phyloP scores from a whole-genome alignment of 2,329 filamentous ascomycete species.

The Fusarium sp. region DNA sequence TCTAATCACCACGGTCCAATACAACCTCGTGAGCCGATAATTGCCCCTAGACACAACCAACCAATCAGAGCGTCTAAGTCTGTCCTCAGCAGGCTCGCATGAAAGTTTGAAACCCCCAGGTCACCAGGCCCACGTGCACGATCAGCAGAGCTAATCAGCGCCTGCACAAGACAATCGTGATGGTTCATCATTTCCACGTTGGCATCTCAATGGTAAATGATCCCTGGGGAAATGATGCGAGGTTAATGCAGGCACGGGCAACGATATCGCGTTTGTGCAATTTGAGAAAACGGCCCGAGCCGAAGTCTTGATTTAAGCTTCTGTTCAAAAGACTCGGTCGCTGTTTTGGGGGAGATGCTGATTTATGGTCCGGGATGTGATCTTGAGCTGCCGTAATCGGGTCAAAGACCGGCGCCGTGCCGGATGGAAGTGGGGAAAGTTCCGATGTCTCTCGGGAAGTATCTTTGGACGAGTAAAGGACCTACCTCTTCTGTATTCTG shows the following conservation, averaged over 20 bases:
- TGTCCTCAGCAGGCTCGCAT: slow-evolving; percentile 26
- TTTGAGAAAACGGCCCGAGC: slow-evolving; percentile 35
- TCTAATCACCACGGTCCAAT: slow-evolving; percentile 37
- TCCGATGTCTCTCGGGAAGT: neutral
- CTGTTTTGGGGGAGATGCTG: slow-evolving; percentile 10
- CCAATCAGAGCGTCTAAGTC: slow-evolving; percentile 32
- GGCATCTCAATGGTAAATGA: slow-evolving; percentile 23
- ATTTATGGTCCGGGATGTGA: neutral
- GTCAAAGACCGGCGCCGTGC: slow-evolving; percentile 25
- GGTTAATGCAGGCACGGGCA: slow-evolving; percentile 8
- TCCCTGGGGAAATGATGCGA: slow-evolving; percentile 1
- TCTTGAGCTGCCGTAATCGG: slow-evolving; percentile 33
- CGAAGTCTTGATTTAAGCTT: slow-evolving; percentile 4
- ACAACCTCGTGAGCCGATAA: slow-evolving; percentile 25
- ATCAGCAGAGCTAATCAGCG: slow-evolving; percentile 22
- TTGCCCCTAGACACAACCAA: neutral
- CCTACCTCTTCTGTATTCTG: neutral
- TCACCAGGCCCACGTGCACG: slow-evolving; percentile 40
- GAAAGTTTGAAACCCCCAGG: slow-evolving; percentile 34
- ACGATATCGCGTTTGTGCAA: slow-evolving; percentile 6
- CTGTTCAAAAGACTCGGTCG: slow-evolving; percentile 10
- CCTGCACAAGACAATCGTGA: slow-evolving; percentile 6
- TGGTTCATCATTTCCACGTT: slow-evolving; percentile 28
- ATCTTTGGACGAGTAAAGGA: neutral
- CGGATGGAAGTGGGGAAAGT: slow-evolving; percentile 24